Base-by-base conservation (phyloP, 306 rosid species). In the Potentilla sterilis region DNA sequence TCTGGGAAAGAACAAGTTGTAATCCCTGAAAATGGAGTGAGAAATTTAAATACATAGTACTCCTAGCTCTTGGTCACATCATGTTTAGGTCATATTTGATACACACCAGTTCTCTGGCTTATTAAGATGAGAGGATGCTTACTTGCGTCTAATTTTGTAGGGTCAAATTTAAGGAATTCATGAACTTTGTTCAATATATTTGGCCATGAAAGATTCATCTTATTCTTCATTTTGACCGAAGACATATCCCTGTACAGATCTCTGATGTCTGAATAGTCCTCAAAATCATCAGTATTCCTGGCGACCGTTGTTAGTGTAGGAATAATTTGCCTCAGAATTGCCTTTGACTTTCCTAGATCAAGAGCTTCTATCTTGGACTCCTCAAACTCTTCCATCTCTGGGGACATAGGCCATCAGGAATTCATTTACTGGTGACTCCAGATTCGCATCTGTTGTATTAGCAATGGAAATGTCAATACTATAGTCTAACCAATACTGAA, bases 301-400 rank as follows among this genome's bases (percentile, higher is more conserved):
- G 67, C 52, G 44, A 35, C 55, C 18, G 46, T 34, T 77, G 46
- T 85, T 86, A 58, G 41, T 5, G 78, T 68, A 8, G 83, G 90
- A 22, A 80, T 67, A 46, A 87, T 13, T 37, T 79, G 83, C 47
- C 81, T 12, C 4, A 80, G 67, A 5, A 41, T 19, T 15, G 57
- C 87, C 44, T 41, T 84, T 19, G 77, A 48, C 41, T 84, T 84
- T 37, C 88, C 86, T 32, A 73, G n/a, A n/a, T 84, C 78, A 34
- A 87, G 59, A 52, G 32, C 42, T 71, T 77, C 78, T 46, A 0
- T 16, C 75, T 87, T 87, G n/a, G 68, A 41, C 61, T 82, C 80
- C 43, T 68, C 83, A 47, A 75, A 75, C 74, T 86, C 88, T 75
- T 84, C 90, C 90, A 42, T 87, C 90, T 48, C 86, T 84, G 1